Percentiles rank a stretch among this genome's conserved stretches.
phyloP scores from a whole-genome alignment of 2,329 filamentous ascomycete genomes.

The Neopestalotiopsis sp. region DNA sequence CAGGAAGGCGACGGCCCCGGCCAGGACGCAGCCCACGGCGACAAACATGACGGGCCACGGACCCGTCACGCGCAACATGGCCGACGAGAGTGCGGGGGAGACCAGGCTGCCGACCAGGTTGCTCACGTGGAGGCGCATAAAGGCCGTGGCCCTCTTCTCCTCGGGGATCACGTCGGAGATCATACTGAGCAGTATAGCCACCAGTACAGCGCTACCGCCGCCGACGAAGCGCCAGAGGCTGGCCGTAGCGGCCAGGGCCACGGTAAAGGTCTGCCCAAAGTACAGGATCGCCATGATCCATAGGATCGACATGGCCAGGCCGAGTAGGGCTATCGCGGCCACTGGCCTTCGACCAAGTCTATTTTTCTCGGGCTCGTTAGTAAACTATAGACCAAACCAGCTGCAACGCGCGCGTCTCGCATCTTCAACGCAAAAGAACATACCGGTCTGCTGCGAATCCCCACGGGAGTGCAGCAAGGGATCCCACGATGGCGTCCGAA shows the following conservation, averaged over 20 bases:
- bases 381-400: too few relatives aligned
- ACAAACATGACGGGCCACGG: conserved; percentile 32
- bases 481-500: conserved; percentile 38
- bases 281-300: conserved; percentile 39
- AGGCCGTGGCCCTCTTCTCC: conserved; percentile 42
- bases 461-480: conserved; percentile 44
- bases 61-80: conserved; percentile 40
- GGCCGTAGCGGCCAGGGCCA: conserved; percentile 39
- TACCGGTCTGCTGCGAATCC: conserved; percentile 42
- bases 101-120: conserved; percentile 41
- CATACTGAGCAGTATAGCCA: conserved; percentile 40
- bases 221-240: conserved; percentile 40
- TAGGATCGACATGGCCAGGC: conserved; percentile 34
- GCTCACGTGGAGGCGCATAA: conserved; percentile 38
- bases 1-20: conserved; percentile 10
- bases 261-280: conserved; percentile 39
- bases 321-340: conserved; percentile 36
- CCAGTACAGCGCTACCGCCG: conserved; percentile 39
- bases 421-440: neutral
- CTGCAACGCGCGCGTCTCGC: too few relatives aligned
- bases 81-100: conserved; percentile 41
- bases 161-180: conserved; percentile 43
- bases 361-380: neutral
- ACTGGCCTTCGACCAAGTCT: conserved; percentile 44
- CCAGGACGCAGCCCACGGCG: conserved; percentile 5